Evolutionary conservation across 75 land plant species (phyloP), one percentile per base, ranked within the genome.

Genomic region (Pinus albicaulis): DNA sequence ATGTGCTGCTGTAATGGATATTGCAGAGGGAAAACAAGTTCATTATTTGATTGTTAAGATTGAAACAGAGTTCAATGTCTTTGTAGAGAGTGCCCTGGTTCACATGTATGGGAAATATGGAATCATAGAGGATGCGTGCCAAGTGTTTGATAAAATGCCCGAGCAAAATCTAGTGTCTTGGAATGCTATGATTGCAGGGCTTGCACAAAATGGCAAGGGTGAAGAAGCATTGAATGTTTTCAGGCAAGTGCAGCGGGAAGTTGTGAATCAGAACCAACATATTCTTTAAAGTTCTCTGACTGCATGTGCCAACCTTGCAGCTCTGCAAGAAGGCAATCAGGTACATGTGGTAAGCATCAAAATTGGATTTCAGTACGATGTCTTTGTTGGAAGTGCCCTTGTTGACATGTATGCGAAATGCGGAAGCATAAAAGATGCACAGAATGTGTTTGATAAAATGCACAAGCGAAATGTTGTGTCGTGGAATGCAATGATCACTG

Each of bases 51-150:
- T 76, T 4, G n/a, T 48, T n/a, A 71, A 48, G 69, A 56, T 24
- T 38, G 59, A 69, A 17, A 53, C 76, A 25, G 17, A 59, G 31
- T 48, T 56, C 24, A 72, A 81, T 36, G 38, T 71, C 20, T 56
- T 58, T 5, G 26, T 83, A 16, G 41, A 57, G 22, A 83, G 78
- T 16, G 57, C 85, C 7, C 84, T 83, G 34, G 16, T 83, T 44
- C 56, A 66, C 78, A 80, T 83, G 83, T 83, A 81, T 81, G 83
- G 56, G 31, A 76, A 59, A 26, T 80, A 78, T 58, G 74, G 74
- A 26, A 77, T 64, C 44, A 23, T 81, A n/a, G 74, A 77, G 28
- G 34, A 70, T 77, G 82, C 62, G 24, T 10, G 34, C 31, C 28
- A 22, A 69, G n/a, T 78, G 19, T 81, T 77, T 57, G 34, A 55